A percentile compares a stretch with the other conserved stretches of the same genome.
Conservation (phyloP, 1,284 basidiomycete species). For the Rhodotorula sp. region DNA sequence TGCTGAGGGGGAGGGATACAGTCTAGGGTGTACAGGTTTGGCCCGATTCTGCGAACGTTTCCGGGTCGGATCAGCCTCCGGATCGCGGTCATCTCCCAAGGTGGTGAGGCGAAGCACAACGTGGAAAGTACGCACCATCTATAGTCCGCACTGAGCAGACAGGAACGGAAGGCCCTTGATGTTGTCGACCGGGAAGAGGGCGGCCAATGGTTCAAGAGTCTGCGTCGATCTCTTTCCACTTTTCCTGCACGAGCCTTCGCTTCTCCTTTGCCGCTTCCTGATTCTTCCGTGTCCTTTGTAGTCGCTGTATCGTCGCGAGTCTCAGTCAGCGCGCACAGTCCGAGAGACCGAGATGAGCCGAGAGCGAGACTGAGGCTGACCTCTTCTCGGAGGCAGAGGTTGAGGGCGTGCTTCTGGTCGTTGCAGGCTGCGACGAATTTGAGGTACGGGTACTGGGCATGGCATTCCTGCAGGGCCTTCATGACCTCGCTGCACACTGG, state of each 20-base stretch:
- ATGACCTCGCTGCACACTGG: slow-evolving; percentile 37
- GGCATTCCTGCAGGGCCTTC: slow-evolving; percentile 33
- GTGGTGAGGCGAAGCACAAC: too few species aligned
- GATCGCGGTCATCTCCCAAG: too few species aligned
- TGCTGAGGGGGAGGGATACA: too few species aligned
- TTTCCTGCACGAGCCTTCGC: slow-evolving; percentile 20
- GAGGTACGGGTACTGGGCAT: slow-evolving; percentile 30
- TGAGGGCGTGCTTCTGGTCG: slow-evolving; percentile 34
- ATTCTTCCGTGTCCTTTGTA: slow-evolving; percentile 27
- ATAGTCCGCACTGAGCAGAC: background rate
- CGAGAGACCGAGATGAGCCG: background rate
- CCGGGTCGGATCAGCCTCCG: too few species aligned
- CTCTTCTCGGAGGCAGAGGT: slow-evolving; percentile 34
- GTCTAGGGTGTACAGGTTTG: too few species aligned
- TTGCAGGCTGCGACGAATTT: slow-evolving; percentile 37
- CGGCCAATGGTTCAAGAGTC: slow-evolving; percentile 17
- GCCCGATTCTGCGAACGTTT: too few species aligned
- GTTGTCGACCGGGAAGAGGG: background rate
- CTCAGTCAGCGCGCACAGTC: too few species aligned
- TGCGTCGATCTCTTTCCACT: slow-evolving; percentile 36
- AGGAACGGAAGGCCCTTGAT: background rate
- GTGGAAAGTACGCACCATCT: too few species aligned
- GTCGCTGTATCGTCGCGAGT: slow-evolving; percentile 10
- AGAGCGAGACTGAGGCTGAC: slow-evolving; percentile 9
- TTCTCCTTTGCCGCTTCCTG: slow-evolving; percentile 22